These are phyloP conservation scores for Botrytis squamosa DNA, from an alignment of 2,329 filamentous ascomycete genomes.

Conservation along the genomic window DNA sequence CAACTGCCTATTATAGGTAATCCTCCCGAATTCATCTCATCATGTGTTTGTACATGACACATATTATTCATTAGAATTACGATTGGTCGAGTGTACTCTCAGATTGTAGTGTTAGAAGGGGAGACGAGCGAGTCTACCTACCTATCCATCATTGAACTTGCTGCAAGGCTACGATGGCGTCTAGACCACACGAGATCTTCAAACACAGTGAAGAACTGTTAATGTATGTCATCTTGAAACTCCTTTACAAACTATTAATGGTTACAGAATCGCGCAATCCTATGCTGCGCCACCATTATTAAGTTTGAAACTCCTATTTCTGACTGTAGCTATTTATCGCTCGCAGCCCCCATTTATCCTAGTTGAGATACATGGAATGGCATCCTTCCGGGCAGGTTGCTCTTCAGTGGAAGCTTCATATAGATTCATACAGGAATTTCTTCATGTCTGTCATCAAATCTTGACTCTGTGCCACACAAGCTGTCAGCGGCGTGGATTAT, in stretches of 20 bases:
- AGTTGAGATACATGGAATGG: constrained; percentile 2
- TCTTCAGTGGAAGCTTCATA: constrained; percentile 16
- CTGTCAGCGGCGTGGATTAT: constrained; percentile 5
- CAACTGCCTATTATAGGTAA: constrained; percentile 1
- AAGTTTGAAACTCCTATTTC: constrained; percentile 11
- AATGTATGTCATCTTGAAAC: not conserved
- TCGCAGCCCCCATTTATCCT: constrained; percentile 4
- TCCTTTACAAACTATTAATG: constrained; percentile 8
- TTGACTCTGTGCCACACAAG: constrained; percentile 1
- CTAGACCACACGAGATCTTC: not conserved
- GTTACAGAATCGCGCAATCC: not conserved
- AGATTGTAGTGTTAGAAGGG: not conserved
- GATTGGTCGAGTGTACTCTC: not conserved
- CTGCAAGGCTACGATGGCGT: not conserved
- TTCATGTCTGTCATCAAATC: constrained; percentile 18
- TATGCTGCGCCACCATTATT: constrained; percentile 12
- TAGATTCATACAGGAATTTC: constrained; percentile 1
- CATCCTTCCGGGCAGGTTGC: constrained; percentile 2
- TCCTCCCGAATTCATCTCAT: not conserved
- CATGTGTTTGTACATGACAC: not conserved
- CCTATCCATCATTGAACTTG: not conserved
- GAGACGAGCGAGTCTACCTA: not conserved
- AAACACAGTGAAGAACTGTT: not conserved
- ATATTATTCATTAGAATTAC: not conserved
- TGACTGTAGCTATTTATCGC: constrained; percentile 14